Conservation (phyloP, 2,329 filamentous ascomycete genomes). For the Mycosphaerelloides madeirae region DNA sequence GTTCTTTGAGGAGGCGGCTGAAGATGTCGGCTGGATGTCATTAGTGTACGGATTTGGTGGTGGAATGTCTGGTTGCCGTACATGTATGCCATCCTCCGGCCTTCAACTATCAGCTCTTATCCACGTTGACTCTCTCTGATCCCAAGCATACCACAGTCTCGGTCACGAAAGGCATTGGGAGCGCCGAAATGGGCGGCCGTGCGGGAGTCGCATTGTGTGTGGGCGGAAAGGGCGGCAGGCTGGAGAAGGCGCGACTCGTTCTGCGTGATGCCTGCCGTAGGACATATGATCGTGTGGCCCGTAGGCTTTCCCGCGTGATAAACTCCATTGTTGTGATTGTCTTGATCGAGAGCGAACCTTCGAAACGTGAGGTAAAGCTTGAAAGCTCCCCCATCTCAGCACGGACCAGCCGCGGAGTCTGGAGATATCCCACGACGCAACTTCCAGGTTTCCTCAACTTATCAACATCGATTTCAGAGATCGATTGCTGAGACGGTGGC, state of each 20-base stretch:
- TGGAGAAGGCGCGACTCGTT: conserved; percentile 13
- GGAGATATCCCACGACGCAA: no score
- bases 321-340: conserved; percentile 19
- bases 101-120: conserved; percentile 34
- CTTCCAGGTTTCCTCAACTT: no score
- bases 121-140: not conserved
- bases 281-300: conserved; percentile 20
- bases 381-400: no score
- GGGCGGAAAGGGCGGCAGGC: conserved; percentile 19
- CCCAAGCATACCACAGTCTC: conserved; percentile 42
- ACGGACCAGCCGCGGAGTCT: no score
- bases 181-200: conserved; percentile 34
- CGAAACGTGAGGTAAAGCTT: not conserved
- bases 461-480: no score
- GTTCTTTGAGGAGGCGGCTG: conserved; percentile 58
- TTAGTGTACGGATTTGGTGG: conserved; percentile 1
- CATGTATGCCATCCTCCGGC: conserved; percentile 50
- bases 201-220: conserved; percentile 22
- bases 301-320: conserved; percentile 20
- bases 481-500: no score
- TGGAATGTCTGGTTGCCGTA: conserved; percentile 14
- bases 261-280: conserved; percentile 12
- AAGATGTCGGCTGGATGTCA: conserved; percentile 38
- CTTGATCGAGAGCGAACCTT: no score
- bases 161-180: conserved; percentile 49